A percentile compares a stretch with the other conserved stretches of the same genome.
Evolutionary conservation across 441 rosid species (phyloP).

Genomic region (Oxalis stricta): DNA sequence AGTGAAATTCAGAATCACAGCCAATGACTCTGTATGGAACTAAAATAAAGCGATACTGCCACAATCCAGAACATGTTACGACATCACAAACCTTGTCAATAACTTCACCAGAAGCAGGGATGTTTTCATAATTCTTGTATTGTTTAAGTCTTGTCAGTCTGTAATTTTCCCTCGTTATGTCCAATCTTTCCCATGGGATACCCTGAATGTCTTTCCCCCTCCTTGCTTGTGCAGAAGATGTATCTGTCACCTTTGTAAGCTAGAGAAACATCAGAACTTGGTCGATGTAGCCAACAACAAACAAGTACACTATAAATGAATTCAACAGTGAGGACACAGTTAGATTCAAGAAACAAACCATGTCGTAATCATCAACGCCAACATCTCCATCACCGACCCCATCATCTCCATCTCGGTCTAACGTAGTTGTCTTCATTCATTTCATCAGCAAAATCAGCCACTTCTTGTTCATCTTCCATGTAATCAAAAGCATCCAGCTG

Average conservation of each 20-base stretch:
- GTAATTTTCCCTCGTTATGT: slow-evolving; percentile 37
- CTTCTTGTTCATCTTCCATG: slow-evolving; percentile 31
- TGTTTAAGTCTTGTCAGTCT: slow-evolving; percentile 49
- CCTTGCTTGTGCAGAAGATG: slow-evolving; percentile 45
- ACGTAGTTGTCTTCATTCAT: slow-evolving; percentile 22
- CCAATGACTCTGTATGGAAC: background rate
- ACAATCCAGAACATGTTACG: background rate
- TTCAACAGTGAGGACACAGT: background rate
- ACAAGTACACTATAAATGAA: background rate
- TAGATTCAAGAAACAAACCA: slow-evolving; percentile 15
- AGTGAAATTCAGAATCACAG: background rate
- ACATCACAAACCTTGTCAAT: slow-evolving; percentile 23
- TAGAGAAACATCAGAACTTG: background rate
- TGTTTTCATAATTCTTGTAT: slow-evolving; percentile 43
- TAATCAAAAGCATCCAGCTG: slow-evolving; percentile 19
- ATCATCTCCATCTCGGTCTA: slow-evolving; percentile 14
- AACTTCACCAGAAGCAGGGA: slow-evolving; percentile 29
- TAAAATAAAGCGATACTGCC: background rate
- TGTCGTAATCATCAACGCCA: slow-evolving; percentile 30
- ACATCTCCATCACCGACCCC: slow-evolving; percentile 20
- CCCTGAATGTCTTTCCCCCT: slow-evolving; percentile 61
- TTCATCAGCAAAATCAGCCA: slow-evolving; percentile 22
- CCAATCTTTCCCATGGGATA: slow-evolving; percentile 53
- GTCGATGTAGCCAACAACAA: background rate
- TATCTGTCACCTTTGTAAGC: slow-evolving; percentile 41